Conservation (phyloP, 2,329 filamentous ascomycete species). For the Arthroderma uncinatum region DNA sequence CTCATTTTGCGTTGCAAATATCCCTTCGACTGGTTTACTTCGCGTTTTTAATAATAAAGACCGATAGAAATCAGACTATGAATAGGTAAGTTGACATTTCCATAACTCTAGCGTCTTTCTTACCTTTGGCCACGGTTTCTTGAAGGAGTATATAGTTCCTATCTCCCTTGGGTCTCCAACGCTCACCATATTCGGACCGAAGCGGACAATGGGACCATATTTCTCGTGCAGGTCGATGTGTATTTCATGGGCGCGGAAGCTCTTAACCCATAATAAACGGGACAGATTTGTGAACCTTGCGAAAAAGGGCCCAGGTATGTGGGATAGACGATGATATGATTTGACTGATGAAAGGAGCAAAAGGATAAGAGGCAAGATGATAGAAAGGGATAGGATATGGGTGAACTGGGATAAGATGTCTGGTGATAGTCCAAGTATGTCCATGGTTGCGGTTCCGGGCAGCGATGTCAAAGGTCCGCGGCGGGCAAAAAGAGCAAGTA, state of each 20-base stretch:
- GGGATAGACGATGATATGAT: background rate
- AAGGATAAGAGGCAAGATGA: background rate
- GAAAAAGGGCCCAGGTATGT: background rate
- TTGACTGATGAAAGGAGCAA: background rate
- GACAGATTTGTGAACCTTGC: conserved; percentile 3
- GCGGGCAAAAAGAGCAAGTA: background rate
- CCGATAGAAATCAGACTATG: background rate
- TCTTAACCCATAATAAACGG: background rate
- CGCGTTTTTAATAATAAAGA: background rate
- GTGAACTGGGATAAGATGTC: background rate
- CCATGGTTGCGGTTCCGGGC: background rate
- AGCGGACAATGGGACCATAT: conserved; percentile 60
- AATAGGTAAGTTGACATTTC: background rate
- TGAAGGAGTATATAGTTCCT: conserved; percentile 66
- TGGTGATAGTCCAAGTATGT: background rate
- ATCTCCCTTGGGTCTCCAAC: conserved; percentile 63
- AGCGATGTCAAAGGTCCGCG: background rate
- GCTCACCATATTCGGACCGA: conserved; percentile 63
- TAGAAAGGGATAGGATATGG: background rate
- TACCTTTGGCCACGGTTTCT: conserved; percentile 42
- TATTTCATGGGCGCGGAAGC: background rate
- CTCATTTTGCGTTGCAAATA: conserved; percentile 3
- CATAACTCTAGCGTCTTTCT: background rate
- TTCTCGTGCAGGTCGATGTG: conserved; percentile 48
- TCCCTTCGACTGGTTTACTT: conserved; percentile 2